These are phyloP conservation scores for Flaveria ramosissima DNA, from an alignment of 129 eudicot species.

Conservation along the genomic window DNA sequence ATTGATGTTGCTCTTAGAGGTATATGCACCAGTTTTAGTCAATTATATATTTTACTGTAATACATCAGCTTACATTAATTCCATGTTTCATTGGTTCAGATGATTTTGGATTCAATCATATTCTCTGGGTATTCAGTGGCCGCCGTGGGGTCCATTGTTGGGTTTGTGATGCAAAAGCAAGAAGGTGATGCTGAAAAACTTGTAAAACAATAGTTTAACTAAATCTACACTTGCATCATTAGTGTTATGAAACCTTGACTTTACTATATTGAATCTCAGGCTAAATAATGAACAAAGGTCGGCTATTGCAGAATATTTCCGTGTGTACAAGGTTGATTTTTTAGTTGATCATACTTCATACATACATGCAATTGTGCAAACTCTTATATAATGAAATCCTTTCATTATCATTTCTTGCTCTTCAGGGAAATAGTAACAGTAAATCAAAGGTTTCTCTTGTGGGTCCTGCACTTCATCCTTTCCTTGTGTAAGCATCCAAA, in stretches of 20 bases:
- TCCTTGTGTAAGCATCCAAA: constrained; percentile 53
- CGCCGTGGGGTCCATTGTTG: constrained; percentile 99
- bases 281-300: constrained; percentile 83
- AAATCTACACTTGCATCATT: constrained; percentile 5
- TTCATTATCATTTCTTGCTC: background rate
- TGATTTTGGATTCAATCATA: constrained; percentile 91
- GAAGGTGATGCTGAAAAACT: constrained; percentile 60
- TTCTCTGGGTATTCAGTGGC: constrained; percentile 97
- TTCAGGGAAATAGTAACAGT: constrained; percentile 78
- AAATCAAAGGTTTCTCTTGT: constrained; percentile 56
- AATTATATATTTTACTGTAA: background rate
- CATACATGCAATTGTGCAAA: background rate
- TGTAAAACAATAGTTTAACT: background rate
- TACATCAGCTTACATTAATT: background rate
- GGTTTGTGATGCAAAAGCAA: constrained; percentile 97
- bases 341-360: background rate
- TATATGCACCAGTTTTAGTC: constrained; percentile 18
- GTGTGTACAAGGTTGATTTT: constrained; percentile 76
- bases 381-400: background rate
- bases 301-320: constrained; percentile 86
- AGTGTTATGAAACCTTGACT: constrained; percentile 10
- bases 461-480: constrained; percentile 71
- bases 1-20: constrained; percentile 92
- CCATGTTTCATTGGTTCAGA: constrained; percentile 42
- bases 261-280: constrained; percentile 43